A percentile compares a stretch with the other conserved stretches of the same genome.
phyloP scores from a whole-genome alignment of 306 rosid species.

The Clitoria ternatea region DNA sequence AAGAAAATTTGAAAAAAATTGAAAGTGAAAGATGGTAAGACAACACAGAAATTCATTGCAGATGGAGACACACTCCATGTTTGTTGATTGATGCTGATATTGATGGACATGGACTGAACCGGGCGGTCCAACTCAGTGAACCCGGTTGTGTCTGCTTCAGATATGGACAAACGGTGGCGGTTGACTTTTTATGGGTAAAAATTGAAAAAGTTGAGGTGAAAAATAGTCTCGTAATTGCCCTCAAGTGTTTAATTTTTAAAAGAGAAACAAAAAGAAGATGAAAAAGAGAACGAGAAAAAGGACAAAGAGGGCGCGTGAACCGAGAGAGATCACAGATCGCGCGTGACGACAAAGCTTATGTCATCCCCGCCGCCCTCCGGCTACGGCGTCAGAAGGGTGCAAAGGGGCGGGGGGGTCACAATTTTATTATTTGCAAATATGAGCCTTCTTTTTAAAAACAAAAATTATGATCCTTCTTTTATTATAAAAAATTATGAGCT shows the following conservation, averaged over 20 bases:
- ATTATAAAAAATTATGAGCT: too few species aligned
- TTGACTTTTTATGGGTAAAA: conserved; percentile 32
- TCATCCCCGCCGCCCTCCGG: conserved; percentile 43
- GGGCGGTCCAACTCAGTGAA: conserved; percentile 16
- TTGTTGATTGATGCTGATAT: conserved; percentile 24
- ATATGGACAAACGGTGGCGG: background rate
- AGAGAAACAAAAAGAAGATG: background rate
- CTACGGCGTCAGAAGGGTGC: conserved; percentile 15
- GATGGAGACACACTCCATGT: conserved; percentile 28
- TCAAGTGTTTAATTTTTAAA: background rate
- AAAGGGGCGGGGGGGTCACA: background rate
- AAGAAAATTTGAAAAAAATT: background rate
- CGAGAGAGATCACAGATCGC: conserved; percentile 56
- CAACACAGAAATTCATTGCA: conserved; percentile 47
- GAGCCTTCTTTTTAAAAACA: too few species aligned
- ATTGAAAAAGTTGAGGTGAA: background rate
- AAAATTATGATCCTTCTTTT: too few species aligned
- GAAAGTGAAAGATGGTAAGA: conserved; percentile 35
- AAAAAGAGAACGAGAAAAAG: background rate
- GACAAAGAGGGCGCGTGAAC: conserved; percentile 43
- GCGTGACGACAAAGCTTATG: conserved; percentile 54
- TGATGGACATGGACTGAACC: conserved; percentile 5
- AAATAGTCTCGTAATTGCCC: conserved; percentile 4
- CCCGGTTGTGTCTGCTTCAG: conserved; percentile 15
- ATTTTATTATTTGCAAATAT: background rate